phyloP scores from a whole-genome alignment of 805 yeast species.

The Brettanomyces naardenensis region DNA sequence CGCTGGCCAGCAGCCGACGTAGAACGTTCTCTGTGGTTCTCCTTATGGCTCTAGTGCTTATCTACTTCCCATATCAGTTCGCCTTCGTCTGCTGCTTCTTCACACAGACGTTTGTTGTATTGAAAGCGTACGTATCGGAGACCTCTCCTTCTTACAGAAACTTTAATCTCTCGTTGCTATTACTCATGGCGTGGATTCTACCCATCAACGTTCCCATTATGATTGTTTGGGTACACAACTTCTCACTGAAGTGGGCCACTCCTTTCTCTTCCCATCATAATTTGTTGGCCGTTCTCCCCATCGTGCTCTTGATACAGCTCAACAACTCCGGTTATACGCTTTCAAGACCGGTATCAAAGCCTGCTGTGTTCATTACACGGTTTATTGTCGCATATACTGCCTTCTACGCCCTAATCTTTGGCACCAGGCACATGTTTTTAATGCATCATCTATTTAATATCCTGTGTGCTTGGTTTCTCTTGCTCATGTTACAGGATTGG shows the following conservation, averaged over 20 bases:
- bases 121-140: slow-evolving; percentile 24
- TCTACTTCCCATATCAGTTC: slow-evolving; percentile 76
- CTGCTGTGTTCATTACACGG: slow-evolving; percentile 27
- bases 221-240: slow-evolving; percentile 74
- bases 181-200: slow-evolving; percentile 68
- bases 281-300: slow-evolving; percentile 67
- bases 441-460: slow-evolving; percentile 70
- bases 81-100: slow-evolving; percentile 55
- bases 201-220: slow-evolving; percentile 76
- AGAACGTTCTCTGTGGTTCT: slow-evolving; percentile 9
- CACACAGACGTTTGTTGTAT: slow-evolving; percentile 48
- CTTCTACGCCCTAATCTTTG: slow-evolving; percentile 60
- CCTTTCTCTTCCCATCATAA: slow-evolving; percentile 87
- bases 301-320: slow-evolving; percentile 49
- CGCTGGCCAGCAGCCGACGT: slow-evolving; percentile 2
- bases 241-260: slow-evolving; percentile 70
- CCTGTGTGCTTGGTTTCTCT: slow-evolving; percentile 44
- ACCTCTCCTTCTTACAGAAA: slow-evolving; percentile 35
- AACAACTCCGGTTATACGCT: slow-evolving; percentile 42
- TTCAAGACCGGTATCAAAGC: slow-evolving; percentile 26
- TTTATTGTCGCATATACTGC: slow-evolving; percentile 42
- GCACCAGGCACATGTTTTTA: slow-evolving; percentile 79
- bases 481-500: slow-evolving; percentile 17
- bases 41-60: slow-evolving; percentile 10
- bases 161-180: slow-evolving; percentile 52